Evolutionary conservation across 2,329 filamentous ascomycete genomes (phyloP), one percentile per base, ranked within the genome.

Genomic region (Endothia cerciana): DNA sequence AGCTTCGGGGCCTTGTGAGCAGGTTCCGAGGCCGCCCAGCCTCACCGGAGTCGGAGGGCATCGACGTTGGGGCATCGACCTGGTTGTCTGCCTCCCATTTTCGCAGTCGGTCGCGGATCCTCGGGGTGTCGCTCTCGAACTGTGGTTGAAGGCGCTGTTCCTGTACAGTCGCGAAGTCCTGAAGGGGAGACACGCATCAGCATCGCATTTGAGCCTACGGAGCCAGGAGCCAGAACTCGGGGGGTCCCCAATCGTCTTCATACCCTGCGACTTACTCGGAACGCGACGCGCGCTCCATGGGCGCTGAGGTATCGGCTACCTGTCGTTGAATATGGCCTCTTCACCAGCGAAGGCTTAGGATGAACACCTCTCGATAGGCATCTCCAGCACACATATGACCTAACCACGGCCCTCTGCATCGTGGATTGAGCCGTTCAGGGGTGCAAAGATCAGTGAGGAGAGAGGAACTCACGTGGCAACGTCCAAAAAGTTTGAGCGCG

Each of bases 41-140:
- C 0, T 68, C 64, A 4, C 76, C 70, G 5, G 68, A 56, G 64
- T 82, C 79, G 4, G 38, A 7, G 15, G 75, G 55, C 11, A 77
- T 33, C 15, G 41, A 69, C 13, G 51, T 58, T 4, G 72, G 68
- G 3, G 65, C 67, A 45, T 70, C 67, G 25, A 64, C 65, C 11
- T 72, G 72, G 62, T 83, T 78, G 61, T 78, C 73, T 19, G 69
- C 62, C 57, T 79, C 75, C 82, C 82, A 84, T 69, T 72, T 68
- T 36, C 75, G 76, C 33, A 85, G 74, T 17, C 75, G 76, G 45
- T 80, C 70, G 45, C 82, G 79, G 51, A 84, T 80, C 1, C 33
- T 11, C 11, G 55, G 66, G 17, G 38, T 47, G 19, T 53, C 43
- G 30, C 13, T n/a, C 10, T 45, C 41, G 33, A 28, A 30, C 17